Percentiles rank a stretch among this genome's conserved stretches.
These are phyloP conservation scores for Amylocarpus encephaloides DNA, from an alignment of 2,329 filamentous ascomycete species.

Conservation along the genomic window DNA sequence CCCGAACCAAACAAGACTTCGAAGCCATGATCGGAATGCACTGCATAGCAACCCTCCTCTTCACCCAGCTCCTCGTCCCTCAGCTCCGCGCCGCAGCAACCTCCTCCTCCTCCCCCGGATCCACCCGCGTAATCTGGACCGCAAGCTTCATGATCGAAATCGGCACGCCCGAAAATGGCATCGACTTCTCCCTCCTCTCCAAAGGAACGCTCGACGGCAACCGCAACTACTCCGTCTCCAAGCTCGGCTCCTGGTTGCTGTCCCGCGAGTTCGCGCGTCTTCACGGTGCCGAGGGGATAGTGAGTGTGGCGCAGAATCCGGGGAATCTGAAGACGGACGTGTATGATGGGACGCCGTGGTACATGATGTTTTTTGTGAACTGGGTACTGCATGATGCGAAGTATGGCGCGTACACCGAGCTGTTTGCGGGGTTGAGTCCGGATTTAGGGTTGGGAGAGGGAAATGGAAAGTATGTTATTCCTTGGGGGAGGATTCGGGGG, in stretches of 20 bases:
- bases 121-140: constrained; percentile 25
- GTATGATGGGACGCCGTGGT: neutral
- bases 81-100: constrained; percentile 26
- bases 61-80: constrained; percentile 33
- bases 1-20: constrained; percentile 6
- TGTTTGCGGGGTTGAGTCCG: constrained; percentile 15
- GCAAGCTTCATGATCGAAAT: constrained; percentile 23
- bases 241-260: constrained; percentile 14
- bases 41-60: constrained; percentile 16
- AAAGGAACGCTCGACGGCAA: constrained; percentile 3
- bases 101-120: neutral
- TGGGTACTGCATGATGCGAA: constrained; percentile 8
- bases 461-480: constrained; percentile 12
- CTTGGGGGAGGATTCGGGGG: constrained; percentile 7
- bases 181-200: constrained; percentile 12
- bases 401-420: constrained; percentile 17
- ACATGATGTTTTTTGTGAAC: constrained; percentile 6
- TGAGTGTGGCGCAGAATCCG: constrained; percentile 17
- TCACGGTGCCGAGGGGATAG: constrained; percentile 8
- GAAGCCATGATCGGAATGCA: constrained; percentile 14
- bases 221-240: constrained; percentile 14
- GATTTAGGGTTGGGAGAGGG: constrained; percentile 10
- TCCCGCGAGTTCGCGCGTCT: constrained; percentile 9
- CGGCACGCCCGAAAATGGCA: constrained; percentile 7
- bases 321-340: constrained; percentile 17